Evolutionary conservation across 1,139 yeast genomes (phyloP), one percentile per base, ranked within the genome.

Genomic region (Taiozyma sp.): DNA sequence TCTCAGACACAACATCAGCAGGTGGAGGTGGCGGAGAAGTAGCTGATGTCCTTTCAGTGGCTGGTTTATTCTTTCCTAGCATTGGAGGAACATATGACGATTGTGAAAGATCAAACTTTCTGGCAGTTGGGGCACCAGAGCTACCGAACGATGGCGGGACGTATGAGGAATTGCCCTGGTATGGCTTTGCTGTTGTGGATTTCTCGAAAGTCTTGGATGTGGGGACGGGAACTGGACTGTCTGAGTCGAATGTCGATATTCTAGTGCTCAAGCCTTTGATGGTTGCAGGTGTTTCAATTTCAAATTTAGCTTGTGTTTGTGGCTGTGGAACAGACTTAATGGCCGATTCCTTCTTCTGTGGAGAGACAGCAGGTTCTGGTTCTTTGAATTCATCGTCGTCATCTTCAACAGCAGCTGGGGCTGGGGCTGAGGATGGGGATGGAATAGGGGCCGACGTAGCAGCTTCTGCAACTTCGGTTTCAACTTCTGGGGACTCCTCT

Each of bases 91-190:
- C 58, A 29, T 62, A 60, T 1, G 61, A 58, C 3, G 63, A 56
- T 36, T 54, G 60, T 34, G 59, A 56, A 9, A 48, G 50, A 42
- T 60, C 58, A 9, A 46, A n/a, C 39, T 54, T 54, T 13, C 43
- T 44, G 4, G 54, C 38, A 8, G 51, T 8, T 1, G 36, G 30
- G 3, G 53, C 36, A 2, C 42, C 41, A 14, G 45, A 52, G 39
- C 55, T 57, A 16, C 57, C 60, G 14, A 70, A 54, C 0, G 71
- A 61, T 0, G 75, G 74, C 10, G 78, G 77, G 32, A 72, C 65
- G 56, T 76, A 76, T 1, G 79, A 71, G 4, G 78, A 74, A 63
- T 73, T 69, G 10, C 65, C 67, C 59, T 61, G 63, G 44, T 57
- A 58, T 4, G 62, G 54, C 34, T 56, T 53, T 8, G 60, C 30